These are phyloP conservation scores for Draba incana DNA, from an alignment of 345 rosid genomes.

Conservation along the genomic window DNA sequence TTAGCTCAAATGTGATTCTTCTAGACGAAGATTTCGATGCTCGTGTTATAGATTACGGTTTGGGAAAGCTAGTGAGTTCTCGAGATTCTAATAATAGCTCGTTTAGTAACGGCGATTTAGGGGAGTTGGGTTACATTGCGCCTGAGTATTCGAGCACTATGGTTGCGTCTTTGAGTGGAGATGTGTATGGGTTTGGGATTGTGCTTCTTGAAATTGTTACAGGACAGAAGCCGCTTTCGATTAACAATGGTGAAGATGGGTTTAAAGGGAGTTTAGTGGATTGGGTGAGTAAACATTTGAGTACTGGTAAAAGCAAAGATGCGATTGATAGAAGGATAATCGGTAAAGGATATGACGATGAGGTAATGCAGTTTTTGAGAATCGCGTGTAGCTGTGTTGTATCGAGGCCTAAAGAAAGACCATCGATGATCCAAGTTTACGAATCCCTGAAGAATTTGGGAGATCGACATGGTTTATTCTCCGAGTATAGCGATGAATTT, in stretches of 20 bases:
- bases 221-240: constrained; percentile 50
- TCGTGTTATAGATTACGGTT: constrained; percentile 55
- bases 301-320: constrained; percentile 43
- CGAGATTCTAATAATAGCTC: constrained; percentile 52
- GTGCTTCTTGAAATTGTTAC: constrained; percentile 59
- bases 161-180: constrained; percentile 58
- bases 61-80: constrained; percentile 50
- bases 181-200: constrained; percentile 61
- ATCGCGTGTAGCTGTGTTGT: constrained; percentile 52
- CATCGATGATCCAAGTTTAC: constrained; percentile 48
- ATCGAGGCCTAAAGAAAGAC: constrained; percentile 53
- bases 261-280: constrained; percentile 65
- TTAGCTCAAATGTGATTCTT: constrained; percentile 61
- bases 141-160: constrained; percentile 57
- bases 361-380: constrained; percentile 42
- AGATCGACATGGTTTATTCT: constrained; percentile 43
- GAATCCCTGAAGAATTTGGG: constrained; percentile 51
- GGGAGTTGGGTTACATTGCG: constrained; percentile 53
- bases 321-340: constrained; percentile 42
- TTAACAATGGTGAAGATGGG: constrained; percentile 48
- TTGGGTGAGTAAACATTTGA: constrained; percentile 50
- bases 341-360: constrained; percentile 51
- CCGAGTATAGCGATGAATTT: constrained; percentile 47
- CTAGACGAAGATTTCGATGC: constrained; percentile 63
- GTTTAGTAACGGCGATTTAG: constrained; percentile 47